phyloP scores from a whole-genome alignment of 129 eudicot genomes.

The Centrapalus pauciflorus region DNA sequence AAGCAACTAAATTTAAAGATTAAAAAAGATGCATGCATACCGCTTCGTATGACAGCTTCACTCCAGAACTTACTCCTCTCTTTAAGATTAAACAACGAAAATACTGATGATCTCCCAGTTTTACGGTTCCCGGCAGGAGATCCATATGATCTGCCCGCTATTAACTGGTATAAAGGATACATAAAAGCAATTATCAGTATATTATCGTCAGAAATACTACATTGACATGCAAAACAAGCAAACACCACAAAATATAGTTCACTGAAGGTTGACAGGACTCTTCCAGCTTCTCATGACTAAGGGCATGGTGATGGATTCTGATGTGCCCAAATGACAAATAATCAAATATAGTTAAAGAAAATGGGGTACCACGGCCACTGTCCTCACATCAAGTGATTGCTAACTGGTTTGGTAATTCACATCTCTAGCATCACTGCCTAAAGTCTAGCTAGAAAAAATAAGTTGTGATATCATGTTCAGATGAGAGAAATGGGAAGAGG shows the following conservation, averaged over 20 bases:
- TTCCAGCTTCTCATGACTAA: background rate
- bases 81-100: slow-evolving; percentile 89
- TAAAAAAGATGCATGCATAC: slow-evolving; percentile 34
- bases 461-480: background rate
- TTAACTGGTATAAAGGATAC: slow-evolving; percentile 31
- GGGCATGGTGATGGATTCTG: background rate
- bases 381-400: background rate
- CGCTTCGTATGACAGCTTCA: slow-evolving; percentile 79
- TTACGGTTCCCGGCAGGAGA: slow-evolving; percentile 45
- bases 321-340: background rate
- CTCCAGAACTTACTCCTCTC: slow-evolving; percentile 94
- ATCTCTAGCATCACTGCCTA: background rate
- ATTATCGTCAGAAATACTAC: background rate
- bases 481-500: background rate
- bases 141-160: slow-evolving; percentile 55
- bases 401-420: background rate
- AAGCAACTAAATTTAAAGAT: background rate
- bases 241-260: background rate
- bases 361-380: background rate
- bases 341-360: background rate
- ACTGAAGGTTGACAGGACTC: background rate
- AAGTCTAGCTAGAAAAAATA: background rate
- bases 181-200: background rate
- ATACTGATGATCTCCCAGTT: slow-evolving; percentile 67
- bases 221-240: background rate